A percentile compares a stretch with the other conserved stretches of the same genome.
phyloP scores from a whole-genome alignment of 306 rosid species.

The Cyamopsis tetragonoloba region DNA sequence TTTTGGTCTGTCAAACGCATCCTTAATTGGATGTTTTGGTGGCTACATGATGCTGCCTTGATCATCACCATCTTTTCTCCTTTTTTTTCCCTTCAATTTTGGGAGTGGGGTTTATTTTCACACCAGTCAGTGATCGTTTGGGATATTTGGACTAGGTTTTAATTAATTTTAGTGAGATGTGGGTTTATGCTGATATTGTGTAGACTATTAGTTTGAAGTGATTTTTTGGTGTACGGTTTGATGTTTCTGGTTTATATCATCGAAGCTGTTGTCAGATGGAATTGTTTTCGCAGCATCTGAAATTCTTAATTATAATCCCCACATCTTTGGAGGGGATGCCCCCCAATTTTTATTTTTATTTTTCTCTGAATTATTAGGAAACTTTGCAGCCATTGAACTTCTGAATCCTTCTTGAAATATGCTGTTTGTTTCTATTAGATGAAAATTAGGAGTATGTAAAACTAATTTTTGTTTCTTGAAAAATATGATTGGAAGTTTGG shows the following conservation, averaged over 20 bases:
- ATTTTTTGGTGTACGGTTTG: background rate
- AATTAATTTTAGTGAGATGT: background rate
- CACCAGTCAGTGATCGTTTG: background rate
- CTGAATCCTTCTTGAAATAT: no score
- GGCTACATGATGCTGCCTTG: background rate
- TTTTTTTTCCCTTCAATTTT: background rate
- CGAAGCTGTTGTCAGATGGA: background rate
- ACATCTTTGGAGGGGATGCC: background rate
- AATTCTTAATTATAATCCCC: background rate
- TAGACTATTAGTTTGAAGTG: background rate
- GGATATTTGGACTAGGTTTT: background rate
- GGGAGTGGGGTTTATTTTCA: background rate
- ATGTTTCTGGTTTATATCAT: slow-evolving; percentile 1
- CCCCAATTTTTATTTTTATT: background rate
- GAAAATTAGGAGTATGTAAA: background rate
- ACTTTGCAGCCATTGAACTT: background rate
- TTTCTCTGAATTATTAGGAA: background rate
- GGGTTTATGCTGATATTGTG: background rate
- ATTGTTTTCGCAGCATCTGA: slow-evolving; percentile 5
- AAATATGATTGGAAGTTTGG: background rate
- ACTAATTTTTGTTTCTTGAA: background rate
- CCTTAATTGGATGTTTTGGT: background rate
- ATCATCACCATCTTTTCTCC: background rate
- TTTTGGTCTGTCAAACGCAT: background rate
- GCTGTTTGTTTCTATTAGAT: background rate